A percentile compares a stretch with the other conserved stretches of the same genome.
Conservation (phyloP, 2,329 filamentous ascomycete species). For the Penicillium sp. region DNA sequence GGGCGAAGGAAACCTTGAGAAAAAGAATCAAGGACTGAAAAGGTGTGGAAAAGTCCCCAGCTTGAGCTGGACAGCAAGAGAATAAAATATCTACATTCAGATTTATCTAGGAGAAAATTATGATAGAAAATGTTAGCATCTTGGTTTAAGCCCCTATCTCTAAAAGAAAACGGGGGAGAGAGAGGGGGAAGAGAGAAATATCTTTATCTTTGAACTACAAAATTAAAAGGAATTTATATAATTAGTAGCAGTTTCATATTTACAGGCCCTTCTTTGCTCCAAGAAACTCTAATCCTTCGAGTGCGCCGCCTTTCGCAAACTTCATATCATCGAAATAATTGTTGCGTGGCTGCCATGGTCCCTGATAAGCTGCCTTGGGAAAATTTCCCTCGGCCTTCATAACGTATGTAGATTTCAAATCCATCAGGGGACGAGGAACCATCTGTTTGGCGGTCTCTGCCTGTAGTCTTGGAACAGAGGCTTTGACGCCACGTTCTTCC, state of each 20-base stretch:
- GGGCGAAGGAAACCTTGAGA: too few species aligned
- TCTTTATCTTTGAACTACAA: too few species aligned
- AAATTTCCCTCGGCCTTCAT: slow-evolving; percentile 33
- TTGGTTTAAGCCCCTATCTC: too few species aligned
- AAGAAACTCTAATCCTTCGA: slow-evolving; percentile 34
- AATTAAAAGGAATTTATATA: neutral
- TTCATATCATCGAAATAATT: slow-evolving; percentile 43
- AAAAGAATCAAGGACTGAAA: too few species aligned
- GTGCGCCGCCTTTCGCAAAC: slow-evolving; percentile 38
- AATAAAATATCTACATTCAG: too few species aligned
- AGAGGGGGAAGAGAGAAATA: too few species aligned
- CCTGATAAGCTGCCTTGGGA: slow-evolving; percentile 40
- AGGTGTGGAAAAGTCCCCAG: too few species aligned
- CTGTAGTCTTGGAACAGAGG: slow-evolving; percentile 29
- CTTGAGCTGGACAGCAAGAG: too few species aligned
- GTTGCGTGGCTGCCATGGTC: slow-evolving; percentile 41
- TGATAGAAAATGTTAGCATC: too few species aligned
- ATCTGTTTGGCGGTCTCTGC: slow-evolving; percentile 14
- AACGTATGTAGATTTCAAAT: slow-evolving; percentile 44
- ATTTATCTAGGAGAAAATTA: too few species aligned
- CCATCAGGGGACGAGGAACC: slow-evolving; percentile 32
- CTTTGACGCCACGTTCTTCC: slow-evolving; percentile 7
- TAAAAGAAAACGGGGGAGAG: too few species aligned
- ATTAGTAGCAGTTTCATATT: neutral
- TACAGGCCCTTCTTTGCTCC: neutral